Evolutionary conservation across 1,284 basidiomycete genomes (phyloP).

Genomic region (Apiotrichum akiyoshidainum): DNA sequence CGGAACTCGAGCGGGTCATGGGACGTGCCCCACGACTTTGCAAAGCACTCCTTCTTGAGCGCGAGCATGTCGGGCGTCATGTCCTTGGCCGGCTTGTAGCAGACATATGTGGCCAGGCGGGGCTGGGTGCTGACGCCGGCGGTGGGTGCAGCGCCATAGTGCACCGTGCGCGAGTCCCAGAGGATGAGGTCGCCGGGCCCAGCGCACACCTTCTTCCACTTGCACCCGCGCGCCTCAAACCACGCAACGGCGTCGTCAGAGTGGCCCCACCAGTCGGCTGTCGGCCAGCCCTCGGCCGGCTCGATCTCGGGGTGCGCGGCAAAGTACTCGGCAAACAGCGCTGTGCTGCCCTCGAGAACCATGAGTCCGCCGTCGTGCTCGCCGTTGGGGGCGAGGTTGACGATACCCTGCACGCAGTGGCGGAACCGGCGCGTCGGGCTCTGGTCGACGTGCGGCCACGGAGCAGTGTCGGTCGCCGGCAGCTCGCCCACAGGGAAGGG

Average conservation of each 20-base stretch:
- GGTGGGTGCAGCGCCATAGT: slow-evolving; percentile 31
- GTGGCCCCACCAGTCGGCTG: slow-evolving; percentile 41
- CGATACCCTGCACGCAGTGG: slow-evolving; percentile 51
- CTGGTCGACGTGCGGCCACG: slow-evolving; percentile 51
- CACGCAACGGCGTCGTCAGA: slow-evolving; percentile 32
- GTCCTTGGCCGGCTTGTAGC: slow-evolving; percentile 41
- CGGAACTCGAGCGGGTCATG: slow-evolving; percentile 42
- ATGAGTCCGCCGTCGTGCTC: slow-evolving; percentile 51
- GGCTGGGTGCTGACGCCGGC: slow-evolving; percentile 33
- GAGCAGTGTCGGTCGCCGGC: slow-evolving; percentile 17
- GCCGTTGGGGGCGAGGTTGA: slow-evolving; percentile 48
- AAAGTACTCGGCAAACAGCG: slow-evolving; percentile 46
- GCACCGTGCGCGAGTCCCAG: slow-evolving; percentile 33
- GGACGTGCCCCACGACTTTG: slow-evolving; percentile 27
- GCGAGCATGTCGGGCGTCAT: slow-evolving; percentile 27
- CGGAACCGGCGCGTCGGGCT: slow-evolving; percentile 41
- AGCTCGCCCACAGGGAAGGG: slow-evolving; percentile 33
- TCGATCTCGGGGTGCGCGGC: slow-evolving; percentile 35
- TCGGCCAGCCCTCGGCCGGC: slow-evolving; percentile 44
- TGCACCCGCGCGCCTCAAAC: slow-evolving; percentile 43
- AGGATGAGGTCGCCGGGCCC: slow-evolving; percentile 39
- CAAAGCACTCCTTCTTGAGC: slow-evolving; percentile 24
- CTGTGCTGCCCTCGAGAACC: slow-evolving; percentile 45
- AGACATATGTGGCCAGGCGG: slow-evolving; percentile 42
- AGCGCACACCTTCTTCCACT: slow-evolving; percentile 37